Conservation (phyloP, 208 protist species). For the Trypanosoma melophagium region DNA sequence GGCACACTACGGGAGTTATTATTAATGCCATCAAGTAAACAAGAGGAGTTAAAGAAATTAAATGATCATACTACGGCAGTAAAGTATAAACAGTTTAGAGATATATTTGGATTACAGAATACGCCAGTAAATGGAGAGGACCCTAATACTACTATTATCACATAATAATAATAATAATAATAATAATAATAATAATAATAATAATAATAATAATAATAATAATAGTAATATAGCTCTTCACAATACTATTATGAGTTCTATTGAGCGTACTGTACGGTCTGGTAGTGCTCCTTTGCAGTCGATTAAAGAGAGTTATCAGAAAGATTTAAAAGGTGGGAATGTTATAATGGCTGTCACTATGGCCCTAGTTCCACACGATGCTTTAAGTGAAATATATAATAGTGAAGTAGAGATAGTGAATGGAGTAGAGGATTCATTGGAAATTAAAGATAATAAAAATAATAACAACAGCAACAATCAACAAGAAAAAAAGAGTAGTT, state of each 20-base stretch:
- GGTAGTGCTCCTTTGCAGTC: not conserved
- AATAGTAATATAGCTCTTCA: not conserved
- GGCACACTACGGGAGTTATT: slow-evolving; percentile 1
- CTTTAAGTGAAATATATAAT: not conserved
- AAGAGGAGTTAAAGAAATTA: too few relatives aligned
- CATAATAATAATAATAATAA: too few relatives aligned
- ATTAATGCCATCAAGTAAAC: not conserved
- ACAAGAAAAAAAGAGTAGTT: too few relatives aligned
- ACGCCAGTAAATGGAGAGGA: not conserved
- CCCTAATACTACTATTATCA: not conserved
- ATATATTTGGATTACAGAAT: not conserved
- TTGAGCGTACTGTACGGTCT: not conserved
- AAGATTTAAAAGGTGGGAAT: slow-evolving; percentile 10
- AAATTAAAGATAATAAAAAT: not conserved
- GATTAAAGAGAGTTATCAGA: not conserved
- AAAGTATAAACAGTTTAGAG: not conserved
- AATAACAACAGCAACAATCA: not conserved
- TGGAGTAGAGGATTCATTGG: not conserved
- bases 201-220: too few relatives aligned
- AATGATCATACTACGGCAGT: not conserved
- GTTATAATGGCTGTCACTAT: slow-evolving; percentile 1
- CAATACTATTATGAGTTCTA: not conserved
- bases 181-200: too few relatives aligned
- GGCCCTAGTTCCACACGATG: not conserved
- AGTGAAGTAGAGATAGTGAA: not conserved